Percentiles rank a stretch among this genome's conserved stretches.
Conservation (phyloP, 75 land plant genomes). For the Sequoiadendron giganteum region DNA sequence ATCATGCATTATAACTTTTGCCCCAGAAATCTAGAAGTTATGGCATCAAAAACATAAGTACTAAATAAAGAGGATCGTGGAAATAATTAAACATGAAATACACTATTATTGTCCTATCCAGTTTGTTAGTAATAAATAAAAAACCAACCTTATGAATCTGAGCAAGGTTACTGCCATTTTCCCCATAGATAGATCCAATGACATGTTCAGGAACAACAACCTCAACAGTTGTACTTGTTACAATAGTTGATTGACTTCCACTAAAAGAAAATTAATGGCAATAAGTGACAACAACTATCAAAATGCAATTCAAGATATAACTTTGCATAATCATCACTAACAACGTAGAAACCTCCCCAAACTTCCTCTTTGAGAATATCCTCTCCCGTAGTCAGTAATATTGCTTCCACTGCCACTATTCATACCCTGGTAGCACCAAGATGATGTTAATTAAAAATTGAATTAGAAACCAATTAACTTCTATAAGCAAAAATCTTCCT, state of each 20-base stretch:
- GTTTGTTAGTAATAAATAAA: not conserved
- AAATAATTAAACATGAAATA: not conserved
- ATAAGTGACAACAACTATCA: not conserved
- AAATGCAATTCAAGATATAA: not conserved
- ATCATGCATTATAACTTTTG: slow-evolving; percentile 53
- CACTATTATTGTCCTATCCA: not conserved
- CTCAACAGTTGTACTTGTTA: slow-evolving; percentile 68
- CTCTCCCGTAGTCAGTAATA: slow-evolving; percentile 10
- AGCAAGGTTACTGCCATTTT: slow-evolving; percentile 45
- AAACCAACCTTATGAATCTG: slow-evolving; percentile 50
- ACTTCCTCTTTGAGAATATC: slow-evolving; percentile 10
- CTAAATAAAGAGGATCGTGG: not conserved
- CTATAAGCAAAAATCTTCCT: not conserved
- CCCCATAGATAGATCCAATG: slow-evolving; percentile 53
- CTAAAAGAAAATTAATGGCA: slow-evolving; percentile 17
- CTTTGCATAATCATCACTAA: not conserved
- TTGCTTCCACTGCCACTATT: slow-evolving; percentile 6
- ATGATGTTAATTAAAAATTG: not conserved
- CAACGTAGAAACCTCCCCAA: slow-evolving; percentile 2
- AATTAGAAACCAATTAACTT: not conserved
- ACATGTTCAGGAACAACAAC: slow-evolving; percentile 47
- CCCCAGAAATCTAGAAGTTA: slow-evolving; percentile 63
- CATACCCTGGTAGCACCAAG: slow-evolving; percentile 4
- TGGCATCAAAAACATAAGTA: not conserved
- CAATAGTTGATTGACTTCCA: slow-evolving; percentile 46